Percentiles rank a stretch among this genome's conserved stretches.
phyloP scores from a whole-genome alignment of 768 basidiomycete species.

The Boletus subparvulus region DNA sequence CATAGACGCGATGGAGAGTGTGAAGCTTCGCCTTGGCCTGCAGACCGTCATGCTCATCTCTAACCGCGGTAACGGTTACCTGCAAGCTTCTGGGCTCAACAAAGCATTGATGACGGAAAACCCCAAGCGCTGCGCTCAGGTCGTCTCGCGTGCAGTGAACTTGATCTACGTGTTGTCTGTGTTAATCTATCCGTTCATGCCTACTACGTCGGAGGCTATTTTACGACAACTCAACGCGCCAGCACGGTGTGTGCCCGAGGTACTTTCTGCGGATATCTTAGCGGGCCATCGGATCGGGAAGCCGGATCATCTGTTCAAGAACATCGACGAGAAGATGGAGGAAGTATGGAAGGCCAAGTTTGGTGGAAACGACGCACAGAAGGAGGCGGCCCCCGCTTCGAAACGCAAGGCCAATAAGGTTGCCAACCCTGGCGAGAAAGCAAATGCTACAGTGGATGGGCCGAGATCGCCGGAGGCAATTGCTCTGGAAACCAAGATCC shows the following conservation, averaged over 20 bases:
- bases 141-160: conserved; percentile 87
- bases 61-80: conserved; percentile 85
- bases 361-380: conserved; percentile 55
- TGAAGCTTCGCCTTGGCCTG: conserved; percentile 85
- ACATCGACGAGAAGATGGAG: conserved; percentile 88
- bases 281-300: conserved; percentile 82
- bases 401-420: conserved; percentile 58
- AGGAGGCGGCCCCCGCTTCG: conserved; percentile 44
- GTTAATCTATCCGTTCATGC: conserved; percentile 95
- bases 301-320: conserved; percentile 90
- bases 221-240: conserved; percentile 88
- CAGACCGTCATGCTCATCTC: conserved; percentile 90
- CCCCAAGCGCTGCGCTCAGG: conserved; percentile 84
- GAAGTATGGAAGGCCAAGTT: conserved; percentile 81
- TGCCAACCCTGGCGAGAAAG: conserved; percentile 46
- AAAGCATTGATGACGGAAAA: conserved; percentile 83
- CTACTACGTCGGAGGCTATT: conserved; percentile 78
- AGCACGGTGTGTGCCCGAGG: conserved; percentile 71
- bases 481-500: conserved; percentile 71
- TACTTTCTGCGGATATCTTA: conserved; percentile 78
- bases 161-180: conserved; percentile 88
- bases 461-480: conserved; percentile 74
- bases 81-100: conserved; percentile 90
- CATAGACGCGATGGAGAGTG: conserved; percentile 84
- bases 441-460: conserved; percentile 40